phyloP scores from a whole-genome alignment of 2,329 filamentous ascomycete genomes.

The Trichoderma polysporum region DNA sequence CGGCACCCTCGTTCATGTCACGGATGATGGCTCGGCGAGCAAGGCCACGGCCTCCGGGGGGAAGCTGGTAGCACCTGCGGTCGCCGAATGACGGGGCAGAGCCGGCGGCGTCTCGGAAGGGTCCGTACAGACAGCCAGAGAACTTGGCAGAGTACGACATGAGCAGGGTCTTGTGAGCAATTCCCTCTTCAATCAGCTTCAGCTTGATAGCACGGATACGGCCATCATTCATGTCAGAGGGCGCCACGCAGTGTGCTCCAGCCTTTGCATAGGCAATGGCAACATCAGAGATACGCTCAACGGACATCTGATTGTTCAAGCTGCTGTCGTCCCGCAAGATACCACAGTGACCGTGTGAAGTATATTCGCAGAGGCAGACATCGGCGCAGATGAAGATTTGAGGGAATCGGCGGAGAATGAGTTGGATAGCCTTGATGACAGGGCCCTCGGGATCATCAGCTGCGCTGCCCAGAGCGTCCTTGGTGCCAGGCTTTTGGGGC shows the following conservation, averaged over 20 bases:
- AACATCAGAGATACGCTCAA: slow-evolving; percentile 95
- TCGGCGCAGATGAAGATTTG: slow-evolving; percentile 88
- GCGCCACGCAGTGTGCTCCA: slow-evolving; percentile 93
- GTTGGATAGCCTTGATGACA: slow-evolving; percentile 81
- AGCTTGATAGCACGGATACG: slow-evolving; percentile 97
- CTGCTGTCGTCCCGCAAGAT: slow-evolving; percentile 91
- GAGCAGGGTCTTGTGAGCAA: slow-evolving; percentile 84
- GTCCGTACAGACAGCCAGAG: slow-evolving; percentile 91
- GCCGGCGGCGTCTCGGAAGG: slow-evolving; percentile 94
- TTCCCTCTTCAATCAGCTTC: slow-evolving; percentile 91
- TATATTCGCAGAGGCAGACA: slow-evolving; percentile 98
- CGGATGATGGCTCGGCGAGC: slow-evolving; percentile 85
- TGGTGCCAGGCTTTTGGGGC: slow-evolving; percentile 73
- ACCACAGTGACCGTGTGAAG: slow-evolving; percentile 94
- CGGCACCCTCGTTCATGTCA: slow-evolving; percentile 90
- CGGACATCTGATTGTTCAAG: slow-evolving; percentile 88
- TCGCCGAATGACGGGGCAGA: slow-evolving; percentile 91
- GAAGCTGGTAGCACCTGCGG: slow-evolving; percentile 94
- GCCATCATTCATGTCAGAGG: slow-evolving; percentile 98
- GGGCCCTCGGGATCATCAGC: slow-evolving; percentile 93
- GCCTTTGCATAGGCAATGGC: slow-evolving; percentile 95
- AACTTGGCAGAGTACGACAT: slow-evolving; percentile 99
- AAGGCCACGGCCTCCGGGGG: slow-evolving; percentile 85
- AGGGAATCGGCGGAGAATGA: slow-evolving; percentile 82
- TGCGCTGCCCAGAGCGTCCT: slow-evolving; percentile 87